phyloP scores from a whole-genome alignment of 169 alveolate species.

The Cryptosporidium sp. region DNA sequence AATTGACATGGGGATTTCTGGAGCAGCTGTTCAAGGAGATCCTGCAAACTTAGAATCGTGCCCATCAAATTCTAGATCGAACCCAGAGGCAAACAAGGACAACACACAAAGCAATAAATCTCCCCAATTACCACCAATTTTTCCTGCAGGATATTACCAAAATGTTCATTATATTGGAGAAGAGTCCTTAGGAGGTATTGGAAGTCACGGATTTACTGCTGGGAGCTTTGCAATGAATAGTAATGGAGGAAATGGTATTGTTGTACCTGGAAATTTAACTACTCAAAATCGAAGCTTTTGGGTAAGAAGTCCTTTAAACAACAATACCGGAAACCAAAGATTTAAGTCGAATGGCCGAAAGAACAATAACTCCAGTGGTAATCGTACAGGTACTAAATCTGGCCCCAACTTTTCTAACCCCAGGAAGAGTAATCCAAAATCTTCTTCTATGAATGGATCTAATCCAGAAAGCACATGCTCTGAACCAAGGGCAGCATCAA shows the following conservation, averaged over 20 bases:
- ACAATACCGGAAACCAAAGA: background rate
- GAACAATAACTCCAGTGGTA: background rate
- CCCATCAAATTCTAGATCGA: background rate
- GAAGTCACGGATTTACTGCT: background rate
- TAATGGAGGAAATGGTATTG: background rate
- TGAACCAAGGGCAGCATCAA: background rate
- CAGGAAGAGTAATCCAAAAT: background rate
- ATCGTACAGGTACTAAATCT: background rate
- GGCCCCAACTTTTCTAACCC: no score
- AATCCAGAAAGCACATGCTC: background rate
- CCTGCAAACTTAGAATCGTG: background rate
- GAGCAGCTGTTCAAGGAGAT: background rate
- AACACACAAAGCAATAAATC: background rate
- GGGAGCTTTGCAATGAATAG: background rate
- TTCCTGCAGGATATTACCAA: slow-evolving; percentile 18
- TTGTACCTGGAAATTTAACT: background rate
- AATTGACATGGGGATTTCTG: background rate
- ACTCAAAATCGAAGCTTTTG: background rate
- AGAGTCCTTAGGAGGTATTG: background rate
- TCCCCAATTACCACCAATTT: background rate
- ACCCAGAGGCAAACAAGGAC: background rate
- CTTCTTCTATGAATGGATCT: background rate
- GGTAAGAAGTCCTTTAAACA: background rate
- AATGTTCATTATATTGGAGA: background rate
- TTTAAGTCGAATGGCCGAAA: background rate